Conservation (phyloP, 2,329 filamentous ascomycete species). For the Gyromitra esculenta region DNA sequence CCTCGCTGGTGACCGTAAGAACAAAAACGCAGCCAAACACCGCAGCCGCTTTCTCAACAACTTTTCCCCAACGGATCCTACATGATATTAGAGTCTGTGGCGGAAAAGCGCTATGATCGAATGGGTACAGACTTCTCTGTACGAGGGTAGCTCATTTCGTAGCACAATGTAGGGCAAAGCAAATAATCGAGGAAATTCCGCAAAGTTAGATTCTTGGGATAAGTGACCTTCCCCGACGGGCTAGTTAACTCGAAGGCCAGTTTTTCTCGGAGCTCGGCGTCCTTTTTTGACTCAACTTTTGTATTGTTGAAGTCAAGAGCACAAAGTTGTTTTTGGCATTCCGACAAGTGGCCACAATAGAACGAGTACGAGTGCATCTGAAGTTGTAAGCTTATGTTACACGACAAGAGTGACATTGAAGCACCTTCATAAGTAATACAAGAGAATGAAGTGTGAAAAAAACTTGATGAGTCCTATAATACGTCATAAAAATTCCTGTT, state of each 20-base stretch:
- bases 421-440: slow-evolving; percentile 86
- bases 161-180: slow-evolving; percentile 93
- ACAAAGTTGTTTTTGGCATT: slow-evolving; percentile 81
- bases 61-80: slow-evolving; percentile 78
- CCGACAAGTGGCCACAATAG: slow-evolving; percentile 94
- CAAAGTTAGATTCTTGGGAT: slow-evolving; percentile 86
- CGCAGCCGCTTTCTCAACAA: slow-evolving; percentile 85
- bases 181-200: slow-evolving; percentile 86
- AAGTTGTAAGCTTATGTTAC: slow-evolving; percentile 14
- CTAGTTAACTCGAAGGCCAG: slow-evolving; percentile 91
- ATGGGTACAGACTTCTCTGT: slow-evolving; percentile 62
- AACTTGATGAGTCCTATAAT: slow-evolving; percentile 85
- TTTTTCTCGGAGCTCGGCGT: slow-evolving; percentile 80
- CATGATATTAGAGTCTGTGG: background rate
- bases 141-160: slow-evolving; percentile 95
- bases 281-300: slow-evolving; percentile 63
- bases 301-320: slow-evolving; percentile 75
- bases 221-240: slow-evolving; percentile 86
- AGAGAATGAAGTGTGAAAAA: slow-evolving; percentile 92
- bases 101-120: background rate
- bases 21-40: slow-evolving; percentile 95
- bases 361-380: slow-evolving; percentile 95
- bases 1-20: slow-evolving; percentile 87
- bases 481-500: slow-evolving; percentile 4
- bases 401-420: background rate